These are phyloP conservation scores for Heliocybe sulcata DNA, from an alignment of 1,284 basidiomycete genomes.

Conservation along the genomic window DNA sequence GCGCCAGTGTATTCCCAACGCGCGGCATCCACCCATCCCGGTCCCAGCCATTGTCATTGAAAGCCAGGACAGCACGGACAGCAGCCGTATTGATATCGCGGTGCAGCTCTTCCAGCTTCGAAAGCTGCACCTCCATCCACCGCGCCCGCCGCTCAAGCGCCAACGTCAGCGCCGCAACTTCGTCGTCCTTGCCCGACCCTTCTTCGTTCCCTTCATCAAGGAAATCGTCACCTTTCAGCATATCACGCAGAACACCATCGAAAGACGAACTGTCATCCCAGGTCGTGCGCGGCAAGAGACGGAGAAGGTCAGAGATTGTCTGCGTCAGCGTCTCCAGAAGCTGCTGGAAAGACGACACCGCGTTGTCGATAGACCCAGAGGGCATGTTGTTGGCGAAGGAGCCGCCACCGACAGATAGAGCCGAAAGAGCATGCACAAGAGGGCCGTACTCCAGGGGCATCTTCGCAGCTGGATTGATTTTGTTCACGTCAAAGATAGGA, in stretches of 20 bases:
- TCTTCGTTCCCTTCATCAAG: constrained; percentile 68
- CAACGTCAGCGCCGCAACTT: constrained; percentile 72
- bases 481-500: constrained; percentile 65
- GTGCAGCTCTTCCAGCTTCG: constrained; percentile 78
- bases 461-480: constrained; percentile 62
- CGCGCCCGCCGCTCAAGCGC: constrained; percentile 77
- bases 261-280: constrained; percentile 85
- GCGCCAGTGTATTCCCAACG: constrained; percentile 52
- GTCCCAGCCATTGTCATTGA: constrained; percentile 84
- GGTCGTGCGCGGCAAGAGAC: constrained; percentile 74
- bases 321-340: constrained; percentile 78
- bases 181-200: constrained; percentile 58
- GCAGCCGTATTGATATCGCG: constrained; percentile 82
- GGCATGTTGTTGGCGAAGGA: constrained; percentile 77
- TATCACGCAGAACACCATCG: constrained; percentile 75
- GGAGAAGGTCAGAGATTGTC: constrained; percentile 76
- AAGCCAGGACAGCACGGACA: constrained; percentile 69
- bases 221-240: constrained; percentile 81
- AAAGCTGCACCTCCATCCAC: constrained; percentile 85
- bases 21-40: constrained; percentile 55
- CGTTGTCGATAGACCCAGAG: constrained; percentile 76
- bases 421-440: constrained; percentile 76
- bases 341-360: constrained; percentile 80
- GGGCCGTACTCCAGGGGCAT: constrained; percentile 77
- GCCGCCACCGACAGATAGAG: constrained; percentile 77